These are phyloP conservation scores for Deinandra increscens DNA, from an alignment of 129 eudicot genomes.

Conservation along the genomic window DNA sequence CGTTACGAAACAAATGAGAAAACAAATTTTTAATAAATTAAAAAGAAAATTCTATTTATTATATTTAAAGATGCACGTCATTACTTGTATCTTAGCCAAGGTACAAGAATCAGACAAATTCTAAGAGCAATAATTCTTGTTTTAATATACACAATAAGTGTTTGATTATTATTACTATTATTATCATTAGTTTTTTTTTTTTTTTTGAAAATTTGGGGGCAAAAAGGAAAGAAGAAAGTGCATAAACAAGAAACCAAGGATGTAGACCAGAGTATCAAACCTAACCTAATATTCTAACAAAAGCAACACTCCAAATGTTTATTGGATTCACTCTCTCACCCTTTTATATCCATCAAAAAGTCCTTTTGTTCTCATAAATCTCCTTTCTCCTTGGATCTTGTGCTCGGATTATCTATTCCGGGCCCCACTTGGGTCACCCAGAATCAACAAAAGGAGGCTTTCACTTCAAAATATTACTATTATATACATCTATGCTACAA, in stretches of 20 bases:
- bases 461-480: constrained; percentile 2
- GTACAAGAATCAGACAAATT: too few relatives aligned
- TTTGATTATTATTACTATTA: too few relatives aligned
- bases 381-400: constrained; percentile 47
- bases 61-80: too few relatives aligned
- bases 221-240: constrained; percentile 9
- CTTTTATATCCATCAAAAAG: constrained; percentile 33
- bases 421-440: constrained; percentile 16
- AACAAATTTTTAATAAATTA: too few relatives aligned
- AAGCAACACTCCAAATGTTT: constrained; percentile 40
- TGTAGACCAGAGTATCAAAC: constrained; percentile 34
- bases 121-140: too few relatives aligned
- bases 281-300: constrained; percentile 26
- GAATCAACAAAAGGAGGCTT: constrained; percentile 40
- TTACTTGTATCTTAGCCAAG: too few relatives aligned
- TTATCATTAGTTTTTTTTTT: too few relatives aligned
- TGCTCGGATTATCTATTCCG: constrained; percentile 11
- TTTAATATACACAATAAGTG: too few relatives aligned
- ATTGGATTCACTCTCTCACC: constrained; percentile 36
- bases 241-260: constrained; percentile 30
- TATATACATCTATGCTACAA: constrained; percentile 20
- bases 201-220: neutral
- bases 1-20: too few relatives aligned
- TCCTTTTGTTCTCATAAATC: constrained; percentile 35
- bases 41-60: too few relatives aligned